Base-by-base conservation (phyloP, 2,329 filamentous ascomycete species). In the Clarireedia paspali region DNA sequence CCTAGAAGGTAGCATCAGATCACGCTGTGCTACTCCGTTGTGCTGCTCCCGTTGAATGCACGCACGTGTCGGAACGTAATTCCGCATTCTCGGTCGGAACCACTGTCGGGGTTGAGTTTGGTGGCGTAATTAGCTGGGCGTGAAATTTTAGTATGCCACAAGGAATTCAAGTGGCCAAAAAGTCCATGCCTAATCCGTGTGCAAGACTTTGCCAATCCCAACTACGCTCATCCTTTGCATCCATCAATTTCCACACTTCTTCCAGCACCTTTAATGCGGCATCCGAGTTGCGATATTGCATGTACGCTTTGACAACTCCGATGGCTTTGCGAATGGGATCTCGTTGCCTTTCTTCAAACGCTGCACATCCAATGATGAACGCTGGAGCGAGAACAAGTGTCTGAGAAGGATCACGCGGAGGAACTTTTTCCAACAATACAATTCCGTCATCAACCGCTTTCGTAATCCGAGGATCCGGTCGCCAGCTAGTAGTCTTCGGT, bases 131-230 rank as follows among this genome's bases (percentile, higher is more conserved):
- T 30, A 30, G 27, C 6, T 30, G 27, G 10, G 27, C 27, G 10
- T 9, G 10, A 30, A 30, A 2, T 30, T 10, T 10, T 10, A 20
- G 27, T 30, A 30, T 30, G 27, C 27, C 10, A 30, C 20, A 30
- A 30, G 27, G 10, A 30, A 9, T 47, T 67, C 62, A 69, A 20
- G 68, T 69, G 14, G 65, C 67, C 30, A 82, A 71, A 62, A 84
- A 83, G 67, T 83, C 78, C 38, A 84, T 72, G 0, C 72, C 74
- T 68, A 83, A 75, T 6, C 71, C 64, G 53, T 73, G 70, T 1
- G 81, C 81, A 27, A 84, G 74, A 3, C 72, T 71, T 59, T 84
- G 81, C 82, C 82, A 85, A 66, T 86, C 83, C 83, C 83, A 86
- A 17, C 74, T 73, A 26, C 73, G 63, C 77, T 80, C 84, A 50